phyloP scores from a whole-genome alignment of 2,329 filamentous ascomycete genomes.

The Coniochaeta prunicola region DNA sequence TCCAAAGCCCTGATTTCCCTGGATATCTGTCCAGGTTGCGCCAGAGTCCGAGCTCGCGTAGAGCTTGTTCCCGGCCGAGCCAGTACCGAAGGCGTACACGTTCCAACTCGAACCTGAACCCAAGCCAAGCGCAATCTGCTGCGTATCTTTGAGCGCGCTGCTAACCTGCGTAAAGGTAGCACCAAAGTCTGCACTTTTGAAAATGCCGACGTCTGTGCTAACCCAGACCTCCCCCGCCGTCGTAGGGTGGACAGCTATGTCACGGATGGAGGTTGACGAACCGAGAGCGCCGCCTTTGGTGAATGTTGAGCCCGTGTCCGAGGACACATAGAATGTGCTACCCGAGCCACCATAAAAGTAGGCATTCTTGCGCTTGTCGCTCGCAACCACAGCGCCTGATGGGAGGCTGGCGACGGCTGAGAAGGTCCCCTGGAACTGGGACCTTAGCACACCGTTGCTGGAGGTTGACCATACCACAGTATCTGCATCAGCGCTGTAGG shows the following conservation, averaged over 20 bases:
- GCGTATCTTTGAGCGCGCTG: conserved; percentile 26
- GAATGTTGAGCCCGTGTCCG: conserved; percentile 39
- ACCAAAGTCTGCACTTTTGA: conserved; percentile 45
- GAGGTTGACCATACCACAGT: conserved; percentile 40
- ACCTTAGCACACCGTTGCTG: conserved; percentile 32
- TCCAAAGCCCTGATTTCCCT: conserved; percentile 38
- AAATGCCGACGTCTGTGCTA: conserved; percentile 46
- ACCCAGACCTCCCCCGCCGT: conserved; percentile 54
- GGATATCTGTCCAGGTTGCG: conserved; percentile 37
- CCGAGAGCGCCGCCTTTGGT: conserved; percentile 26
- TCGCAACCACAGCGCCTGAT: conserved; percentile 38
- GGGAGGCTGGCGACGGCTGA: conserved; percentile 35
- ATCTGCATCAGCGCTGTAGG: conserved; percentile 42
- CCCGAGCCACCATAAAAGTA: conserved; percentile 45
- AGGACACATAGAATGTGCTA: conserved; percentile 43
- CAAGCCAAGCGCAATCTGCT: conserved; percentile 35
- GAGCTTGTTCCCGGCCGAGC: conserved; percentile 31
- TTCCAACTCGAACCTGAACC: conserved; percentile 33
- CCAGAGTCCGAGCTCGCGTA: conserved; percentile 38
- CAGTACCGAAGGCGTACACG: conserved; percentile 39
- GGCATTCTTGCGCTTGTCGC: conserved; percentile 44
- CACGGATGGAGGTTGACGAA: conserved; percentile 39
- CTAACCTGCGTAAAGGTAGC: conserved; percentile 34
- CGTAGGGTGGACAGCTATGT: conserved; percentile 48
- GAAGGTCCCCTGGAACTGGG: conserved; percentile 33